These are phyloP conservation scores for Ascocoryne sarcoides DNA, from an alignment of 2,329 filamentous ascomycete genomes.

Conservation along the genomic window DNA sequence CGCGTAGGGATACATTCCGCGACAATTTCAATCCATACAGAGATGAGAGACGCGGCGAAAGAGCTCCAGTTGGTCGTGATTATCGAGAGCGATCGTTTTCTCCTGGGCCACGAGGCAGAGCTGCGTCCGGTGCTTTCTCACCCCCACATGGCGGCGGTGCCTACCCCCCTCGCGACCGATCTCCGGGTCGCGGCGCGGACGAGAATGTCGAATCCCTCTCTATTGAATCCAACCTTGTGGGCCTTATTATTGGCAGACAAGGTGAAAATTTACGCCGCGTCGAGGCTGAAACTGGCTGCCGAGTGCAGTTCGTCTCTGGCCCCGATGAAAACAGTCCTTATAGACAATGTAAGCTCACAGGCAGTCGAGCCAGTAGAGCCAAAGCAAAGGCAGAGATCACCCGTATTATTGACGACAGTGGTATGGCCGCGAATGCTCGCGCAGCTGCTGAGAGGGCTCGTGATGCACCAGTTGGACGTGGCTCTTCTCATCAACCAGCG, in stretches of 20 bases:
- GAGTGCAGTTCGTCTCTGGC: conserved; percentile 80
- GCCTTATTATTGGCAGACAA: conserved; percentile 82
- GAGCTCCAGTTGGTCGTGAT: conserved; percentile 38
- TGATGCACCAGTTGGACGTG: conserved; percentile 24
- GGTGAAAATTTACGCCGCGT: conserved; percentile 83
- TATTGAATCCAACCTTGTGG: conserved; percentile 80
- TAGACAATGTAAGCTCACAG: conserved; percentile 80
- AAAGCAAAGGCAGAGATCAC: conserved; percentile 78
- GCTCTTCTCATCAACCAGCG: conserved; percentile 34
- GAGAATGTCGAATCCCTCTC: conserved; percentile 75
- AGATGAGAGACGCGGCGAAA: conserved; percentile 71
- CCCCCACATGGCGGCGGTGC: conserved; percentile 44
- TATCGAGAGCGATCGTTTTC: conserved; percentile 69
- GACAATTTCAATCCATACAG: conserved; percentile 76
- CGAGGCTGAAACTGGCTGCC: conserved; percentile 71
- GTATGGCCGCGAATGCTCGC: conserved; percentile 46
- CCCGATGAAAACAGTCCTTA: conserved; percentile 62
- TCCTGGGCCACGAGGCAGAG: conserved; percentile 47
- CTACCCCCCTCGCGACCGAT: conserved; percentile 42
- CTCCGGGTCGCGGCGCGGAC: conserved; percentile 41
- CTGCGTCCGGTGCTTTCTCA: conserved; percentile 44
- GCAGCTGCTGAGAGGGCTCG: conserved; percentile 31
- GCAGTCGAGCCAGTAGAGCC: conserved; percentile 59
- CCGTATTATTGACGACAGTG: conserved; percentile 80
- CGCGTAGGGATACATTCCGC: conserved; percentile 59